phyloP scores from a whole-genome alignment of 768 basidiomycete genomes.

The Kockovaella imperatae region DNA sequence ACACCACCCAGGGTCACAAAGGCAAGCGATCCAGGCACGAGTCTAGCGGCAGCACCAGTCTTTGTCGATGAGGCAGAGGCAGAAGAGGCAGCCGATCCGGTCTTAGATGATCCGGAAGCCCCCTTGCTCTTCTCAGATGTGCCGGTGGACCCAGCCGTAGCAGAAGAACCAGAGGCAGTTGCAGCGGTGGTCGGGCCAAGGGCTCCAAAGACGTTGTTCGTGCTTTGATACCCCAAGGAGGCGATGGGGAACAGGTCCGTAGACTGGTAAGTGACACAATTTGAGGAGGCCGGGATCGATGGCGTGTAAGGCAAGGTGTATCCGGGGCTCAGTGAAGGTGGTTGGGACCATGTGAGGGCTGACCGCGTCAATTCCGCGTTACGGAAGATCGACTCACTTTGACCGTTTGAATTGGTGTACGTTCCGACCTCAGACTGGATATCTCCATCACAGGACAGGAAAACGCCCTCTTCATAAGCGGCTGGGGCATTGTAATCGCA shows the following conservation, averaged over 20 bases:
- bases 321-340: slow-evolving; percentile 23
- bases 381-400: slow-evolving; percentile 42
- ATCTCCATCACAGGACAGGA: too few relatives aligned
- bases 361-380: slow-evolving; percentile 28
- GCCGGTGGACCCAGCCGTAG: slow-evolving; percentile 16
- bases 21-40: too few relatives aligned
- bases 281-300: slow-evolving; percentile 42
- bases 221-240: slow-evolving; percentile 37
- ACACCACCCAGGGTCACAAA: too few relatives aligned
- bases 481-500: too few relatives aligned
- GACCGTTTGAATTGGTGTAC: slow-evolving; percentile 30
- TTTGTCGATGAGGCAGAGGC: neutral
- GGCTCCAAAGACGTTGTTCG: slow-evolving; percentile 30
- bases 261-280: slow-evolving; percentile 46
- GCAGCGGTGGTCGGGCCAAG: slow-evolving; percentile 19
- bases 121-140: slow-evolving; percentile 48
- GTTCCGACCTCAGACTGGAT: slow-evolving; percentile 48
- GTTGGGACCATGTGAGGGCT: slow-evolving; percentile 38
- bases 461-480: too few relatives aligned
- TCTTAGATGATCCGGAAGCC: slow-evolving; percentile 49
- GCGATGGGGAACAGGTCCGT: slow-evolving; percentile 40
- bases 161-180: slow-evolving; percentile 11
- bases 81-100: slow-evolving; percentile 47
- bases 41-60: neutral
- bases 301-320: neutral